A percentile compares a stretch with the other conserved stretches of the same genome.
Conservation (phyloP, 2,329 filamentous ascomycete genomes). For the Pseudogymnoascus verrucosus region DNA sequence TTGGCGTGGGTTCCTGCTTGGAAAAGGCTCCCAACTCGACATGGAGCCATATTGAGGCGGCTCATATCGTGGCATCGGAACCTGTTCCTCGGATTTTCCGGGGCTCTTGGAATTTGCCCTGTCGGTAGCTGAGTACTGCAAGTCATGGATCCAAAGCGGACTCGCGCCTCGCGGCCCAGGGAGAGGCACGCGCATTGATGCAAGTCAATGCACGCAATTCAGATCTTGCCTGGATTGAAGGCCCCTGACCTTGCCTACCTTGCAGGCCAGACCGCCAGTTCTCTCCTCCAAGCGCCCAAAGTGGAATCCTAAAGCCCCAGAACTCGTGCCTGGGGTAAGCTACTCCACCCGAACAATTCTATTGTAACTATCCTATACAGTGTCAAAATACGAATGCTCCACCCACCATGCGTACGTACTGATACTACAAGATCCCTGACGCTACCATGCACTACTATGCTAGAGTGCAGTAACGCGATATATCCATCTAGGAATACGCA, state of each 20-base stretch:
- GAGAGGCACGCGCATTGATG: not conserved
- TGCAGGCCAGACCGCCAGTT: slow-evolving; percentile 29
- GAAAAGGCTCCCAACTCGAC: not conserved
- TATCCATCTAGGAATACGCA: not conserved
- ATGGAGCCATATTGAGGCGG: not conserved
- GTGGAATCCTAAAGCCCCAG: not conserved
- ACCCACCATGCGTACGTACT: not conserved
- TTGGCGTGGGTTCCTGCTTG: slow-evolving; percentile 9
- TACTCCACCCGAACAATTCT: not conserved
- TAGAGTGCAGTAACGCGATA: slow-evolving; percentile 1
- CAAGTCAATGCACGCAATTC: slow-evolving; percentile 10
- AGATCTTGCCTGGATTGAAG: slow-evolving; percentile 19
- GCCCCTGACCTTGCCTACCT: slow-evolving; percentile 16
- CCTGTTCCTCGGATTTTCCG: slow-evolving; percentile 1
- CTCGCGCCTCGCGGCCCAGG: not conserved
- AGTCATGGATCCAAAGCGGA: slow-evolving; percentile 2
- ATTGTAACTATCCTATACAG: not conserved
- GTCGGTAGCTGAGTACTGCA: not conserved
- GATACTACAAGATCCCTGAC: not conserved
- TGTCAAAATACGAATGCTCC: slow-evolving; percentile 1
- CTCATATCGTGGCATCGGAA: not conserved
- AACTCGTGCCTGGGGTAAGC: not conserved
- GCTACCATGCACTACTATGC: not conserved
- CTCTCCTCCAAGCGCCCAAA: slow-evolving; percentile 15
- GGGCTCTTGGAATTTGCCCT: not conserved